Base-by-base conservation (phyloP, 495 filamentous ascomycete species). In the Podospora didyma region DNA sequence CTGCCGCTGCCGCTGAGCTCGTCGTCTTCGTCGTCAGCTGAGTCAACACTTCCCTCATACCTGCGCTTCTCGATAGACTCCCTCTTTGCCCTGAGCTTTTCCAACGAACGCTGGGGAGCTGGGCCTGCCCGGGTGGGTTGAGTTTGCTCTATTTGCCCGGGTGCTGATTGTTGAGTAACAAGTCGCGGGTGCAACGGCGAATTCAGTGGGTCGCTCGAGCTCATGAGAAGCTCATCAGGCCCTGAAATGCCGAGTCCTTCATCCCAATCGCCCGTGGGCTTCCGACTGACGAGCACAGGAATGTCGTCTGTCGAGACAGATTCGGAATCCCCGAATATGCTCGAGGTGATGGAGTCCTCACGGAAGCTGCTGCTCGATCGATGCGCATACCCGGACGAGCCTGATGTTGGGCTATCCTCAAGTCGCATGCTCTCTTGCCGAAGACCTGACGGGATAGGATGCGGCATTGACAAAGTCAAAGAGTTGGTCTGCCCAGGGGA, bases 21-120 rank as follows among this genome's bases (percentile, higher is more conserved):
- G 50, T 96, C 92, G 50, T 96, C 92, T 70, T 96, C 92, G 62
- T 96, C 92, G 63, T 95, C 92, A 0, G 90, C 90, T 26, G 89
- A 95, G 62, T 94, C 90, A 3, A 72, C 66, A 12, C 83, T 89
- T 60, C 88, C 85, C 57, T 96, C 90, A 56, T 86, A 77, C 10
- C 86, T 81, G 52, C 86, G 81, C 58, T 83, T 88, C 67, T 94
- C 90, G 19, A 91, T 72, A 11, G 86, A 87, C 51, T 90, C 85
- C 12, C 86, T 82, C 69, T 89, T 92, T 4, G 86, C 87, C 56
- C 81, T 83, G 31, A 94, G 81, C 51, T 87, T 84, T 67, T 96
- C 91, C 20, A 81, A 75, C n/a, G 90, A 94, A 16, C 83, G 86
- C 59, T 83, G 86, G 19, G 86, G 82, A 20, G 35, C 61, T 24